phyloP scores from a whole-genome alignment of 352 stramenopile genomes.

The Phytophthora pistaciae region DNA sequence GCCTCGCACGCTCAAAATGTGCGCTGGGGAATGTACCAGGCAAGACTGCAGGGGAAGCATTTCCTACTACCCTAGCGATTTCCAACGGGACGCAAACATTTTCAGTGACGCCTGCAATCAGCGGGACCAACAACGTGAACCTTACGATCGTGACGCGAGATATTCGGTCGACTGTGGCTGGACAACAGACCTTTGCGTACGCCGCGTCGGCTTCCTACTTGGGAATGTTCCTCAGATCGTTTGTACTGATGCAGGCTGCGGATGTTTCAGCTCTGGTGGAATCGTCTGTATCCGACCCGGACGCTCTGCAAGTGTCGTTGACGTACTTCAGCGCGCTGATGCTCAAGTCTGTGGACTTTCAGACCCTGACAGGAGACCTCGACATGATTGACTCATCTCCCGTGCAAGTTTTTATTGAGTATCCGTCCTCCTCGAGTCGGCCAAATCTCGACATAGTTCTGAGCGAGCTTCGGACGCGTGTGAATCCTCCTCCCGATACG shows the following conservation, averaged over 20 bases:
- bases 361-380: not conserved
- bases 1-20: slow-evolving; percentile 7
- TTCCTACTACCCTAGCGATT: slow-evolving; percentile 4
- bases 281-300: not conserved
- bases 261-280: slow-evolving; percentile 8
- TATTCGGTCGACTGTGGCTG: slow-evolving; percentile 1
- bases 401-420: slow-evolving; percentile 10
- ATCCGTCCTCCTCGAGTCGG: not conserved
- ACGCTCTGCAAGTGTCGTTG: slow-evolving; percentile 5
- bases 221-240: slow-evolving; percentile 16
- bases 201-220: slow-evolving; percentile 22
- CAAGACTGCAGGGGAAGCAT: not conserved
- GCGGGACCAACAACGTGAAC: slow-evolving; percentile 18
- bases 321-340: slow-evolving; percentile 19
- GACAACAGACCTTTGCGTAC: slow-evolving; percentile 12
- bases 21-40: slow-evolving; percentile 1
- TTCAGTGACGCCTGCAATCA: not conserved
- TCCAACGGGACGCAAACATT: slow-evolving; percentile 20
- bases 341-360: slow-evolving; percentile 9
- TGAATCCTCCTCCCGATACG: not conserved
- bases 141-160: slow-evolving; percentile 13
- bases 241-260: slow-evolving; percentile 17
- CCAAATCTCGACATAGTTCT: slow-evolving; percentile 18
- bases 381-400: slow-evolving; percentile 4
- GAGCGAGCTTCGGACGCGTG: slow-evolving; percentile 5